Base-by-base conservation (phyloP, 23 red algal genomes). In the Gracilariopsis chorda region DNA sequence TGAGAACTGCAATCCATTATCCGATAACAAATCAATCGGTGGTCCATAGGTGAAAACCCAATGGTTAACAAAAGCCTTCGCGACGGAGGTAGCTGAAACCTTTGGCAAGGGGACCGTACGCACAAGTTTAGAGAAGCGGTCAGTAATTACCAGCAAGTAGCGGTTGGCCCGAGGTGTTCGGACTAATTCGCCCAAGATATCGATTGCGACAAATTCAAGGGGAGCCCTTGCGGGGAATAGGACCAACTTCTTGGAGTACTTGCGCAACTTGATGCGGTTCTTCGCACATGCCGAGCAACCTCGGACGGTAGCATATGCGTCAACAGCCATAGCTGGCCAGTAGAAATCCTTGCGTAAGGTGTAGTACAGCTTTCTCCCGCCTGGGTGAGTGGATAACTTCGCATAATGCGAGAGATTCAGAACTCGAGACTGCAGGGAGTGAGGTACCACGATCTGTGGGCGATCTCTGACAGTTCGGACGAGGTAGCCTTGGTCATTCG, bases 361-460 rank as follows among this genome's bases (percentile, higher is more conserved):
- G 34, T 43, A 41, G 33, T 84, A 84, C 0, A 84, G 49, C 32
- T 44, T 0, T 0, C 53, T 84, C 9, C 79, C 28, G n/a, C 79
- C 52, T 16, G 55, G 79, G 27, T 67, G 51, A n/a, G 29, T 28
- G 0, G 51, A 16, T 8, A 71, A 30, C 81, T 86, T 86, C 40
- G 57, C 35, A 23, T 86, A 86, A 48, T 86, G 21, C 20, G 39
- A 47, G n/a, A 86, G 30, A 32, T 86, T 55, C 4, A 86, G 56
- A 51, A 86, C 1, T 13, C 59, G 0, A 19, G n/a, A 32, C 21
- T 69, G 81, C 6, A 68, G 57, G n/a, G 40, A 49, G 7, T 43
- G 14, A 14, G 58, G 59, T 12, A 86, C 56, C 20, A 86, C 1
- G 44, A 86, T 69, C 47, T 45, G 81, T 27, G 53, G n/a, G n/a